A percentile compares a stretch with the other conserved stretches of the same genome.
Conservation (phyloP, 208 protist genomes). For the Trypanosoma congolense region DNA sequence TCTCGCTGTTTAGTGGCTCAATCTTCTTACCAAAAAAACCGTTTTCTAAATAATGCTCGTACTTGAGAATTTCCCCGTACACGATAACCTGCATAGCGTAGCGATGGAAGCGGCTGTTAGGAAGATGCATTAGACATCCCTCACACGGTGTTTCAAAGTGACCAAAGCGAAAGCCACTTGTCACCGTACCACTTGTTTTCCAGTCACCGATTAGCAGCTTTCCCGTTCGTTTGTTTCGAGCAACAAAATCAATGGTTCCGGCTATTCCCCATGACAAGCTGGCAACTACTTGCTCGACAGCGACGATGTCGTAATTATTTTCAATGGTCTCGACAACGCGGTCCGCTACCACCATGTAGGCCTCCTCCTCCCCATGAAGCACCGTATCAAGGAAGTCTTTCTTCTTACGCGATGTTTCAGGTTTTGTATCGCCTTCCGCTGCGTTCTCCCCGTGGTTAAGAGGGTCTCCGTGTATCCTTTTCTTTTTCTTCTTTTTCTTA, state of each 20-base stretch:
- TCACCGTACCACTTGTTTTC: conserved; percentile 78
- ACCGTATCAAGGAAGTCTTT: conserved; percentile 30
- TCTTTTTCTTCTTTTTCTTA: conserved; percentile 13
- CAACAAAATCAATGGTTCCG: conserved; percentile 81
- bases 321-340: conserved; percentile 45
- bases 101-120: conserved; percentile 78
- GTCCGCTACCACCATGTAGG: conserved; percentile 63
- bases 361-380: conserved; percentile 69
- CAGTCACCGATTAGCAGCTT: conserved; percentile 81
- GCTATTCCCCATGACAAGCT: conserved; percentile 56
- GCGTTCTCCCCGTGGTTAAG: not conserved
- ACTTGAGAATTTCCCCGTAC: conserved; percentile 71
- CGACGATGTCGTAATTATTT: conserved; percentile 52
- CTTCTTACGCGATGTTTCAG: not conserved
- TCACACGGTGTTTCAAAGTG: conserved; percentile 63
- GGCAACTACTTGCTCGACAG: conserved; percentile 70
- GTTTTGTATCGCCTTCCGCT: not conserved
- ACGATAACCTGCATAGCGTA: conserved; percentile 83
- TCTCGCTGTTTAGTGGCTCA: conserved; percentile 9
- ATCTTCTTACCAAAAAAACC: conserved; percentile 50
- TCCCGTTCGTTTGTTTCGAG: conserved; percentile 52
- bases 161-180: conserved; percentile 77
- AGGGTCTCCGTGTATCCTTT: conserved; percentile 8
- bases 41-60: conserved; percentile 60
- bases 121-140: conserved; percentile 70